Evolutionary conservation across 2,329 filamentous ascomycete genomes (phyloP).

Genomic region (Penicillium sp.): DNA sequence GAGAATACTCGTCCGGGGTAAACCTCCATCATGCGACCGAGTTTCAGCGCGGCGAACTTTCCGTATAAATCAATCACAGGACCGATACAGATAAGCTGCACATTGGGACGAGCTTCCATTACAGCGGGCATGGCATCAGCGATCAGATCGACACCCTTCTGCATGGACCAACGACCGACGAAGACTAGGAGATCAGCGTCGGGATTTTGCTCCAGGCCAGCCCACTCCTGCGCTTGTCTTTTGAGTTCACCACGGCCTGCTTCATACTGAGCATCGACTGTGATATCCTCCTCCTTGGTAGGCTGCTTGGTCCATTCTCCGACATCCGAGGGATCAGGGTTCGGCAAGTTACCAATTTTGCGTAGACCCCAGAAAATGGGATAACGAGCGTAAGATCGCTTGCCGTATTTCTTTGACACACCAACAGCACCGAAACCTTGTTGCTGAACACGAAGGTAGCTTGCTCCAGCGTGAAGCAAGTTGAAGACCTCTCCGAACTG

Average conservation of each 20-base stretch:
- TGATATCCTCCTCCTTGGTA: constrained; percentile 49
- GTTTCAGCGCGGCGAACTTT: constrained; percentile 66
- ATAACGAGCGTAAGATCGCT: constrained; percentile 65
- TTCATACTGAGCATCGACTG: constrained; percentile 58
- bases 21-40: constrained; percentile 63
- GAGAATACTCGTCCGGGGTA: constrained; percentile 67
- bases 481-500: constrained; percentile 72
- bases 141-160: constrained; percentile 69
- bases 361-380: constrained; percentile 69
- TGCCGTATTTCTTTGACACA: constrained; percentile 69
- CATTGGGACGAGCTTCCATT: constrained; percentile 60
- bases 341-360: constrained; percentile 63
- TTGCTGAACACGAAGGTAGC: constrained; percentile 66
- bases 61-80: constrained; percentile 70
- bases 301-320: constrained; percentile 60
- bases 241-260: constrained; percentile 55
- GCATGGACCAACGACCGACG: constrained; percentile 68
- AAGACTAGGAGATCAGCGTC: constrained; percentile 68
- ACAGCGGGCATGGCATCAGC: constrained; percentile 67
- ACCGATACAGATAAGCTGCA: constrained; percentile 64
- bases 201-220: constrained; percentile 62
- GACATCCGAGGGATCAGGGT: constrained; percentile 66
- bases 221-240: constrained; percentile 67
- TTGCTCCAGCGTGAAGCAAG: constrained; percentile 65
- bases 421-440: constrained; percentile 69